phyloP scores from a whole-genome alignment of 768 basidiomycete species.

The Goffeauzyma gilvescens region DNA sequence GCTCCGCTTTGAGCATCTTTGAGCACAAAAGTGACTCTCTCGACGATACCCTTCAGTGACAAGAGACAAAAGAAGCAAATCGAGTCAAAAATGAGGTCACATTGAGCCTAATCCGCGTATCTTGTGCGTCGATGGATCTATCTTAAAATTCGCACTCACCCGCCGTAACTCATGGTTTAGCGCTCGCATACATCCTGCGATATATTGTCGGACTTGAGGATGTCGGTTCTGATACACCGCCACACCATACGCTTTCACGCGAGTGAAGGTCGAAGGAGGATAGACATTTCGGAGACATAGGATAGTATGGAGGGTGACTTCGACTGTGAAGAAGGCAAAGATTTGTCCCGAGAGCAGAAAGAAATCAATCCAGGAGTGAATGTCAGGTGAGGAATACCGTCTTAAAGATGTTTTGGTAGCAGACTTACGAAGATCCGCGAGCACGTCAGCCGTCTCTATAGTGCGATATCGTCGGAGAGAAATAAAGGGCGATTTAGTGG shows the following conservation, averaged over 20 bases:
- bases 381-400: no score
- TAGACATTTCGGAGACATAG: constrained; percentile 80
- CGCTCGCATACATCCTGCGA: constrained; percentile 71
- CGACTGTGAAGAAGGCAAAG: no score
- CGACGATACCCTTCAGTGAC: constrained; percentile 52
- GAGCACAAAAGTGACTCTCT: constrained; percentile 65
- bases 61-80: background rate
- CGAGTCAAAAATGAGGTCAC: background rate
- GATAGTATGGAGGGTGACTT: constrained; percentile 81
- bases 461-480: no score
- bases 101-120: background rate
- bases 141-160: constrained; percentile 37
- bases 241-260: constrained; percentile 72
- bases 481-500: no score
- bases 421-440: no score
- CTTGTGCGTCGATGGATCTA: background rate
- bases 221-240: constrained; percentile 86
- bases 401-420: no score
- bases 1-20: constrained; percentile 54
- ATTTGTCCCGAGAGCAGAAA: no score
- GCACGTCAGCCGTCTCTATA: no score
- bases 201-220: constrained; percentile 68
- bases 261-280: constrained; percentile 66
- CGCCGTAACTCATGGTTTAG: constrained; percentile 53
- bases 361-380: no score